Base-by-base conservation (phyloP, 495 filamentous ascomycete genomes). In the Penicillium subrubescens region DNA sequence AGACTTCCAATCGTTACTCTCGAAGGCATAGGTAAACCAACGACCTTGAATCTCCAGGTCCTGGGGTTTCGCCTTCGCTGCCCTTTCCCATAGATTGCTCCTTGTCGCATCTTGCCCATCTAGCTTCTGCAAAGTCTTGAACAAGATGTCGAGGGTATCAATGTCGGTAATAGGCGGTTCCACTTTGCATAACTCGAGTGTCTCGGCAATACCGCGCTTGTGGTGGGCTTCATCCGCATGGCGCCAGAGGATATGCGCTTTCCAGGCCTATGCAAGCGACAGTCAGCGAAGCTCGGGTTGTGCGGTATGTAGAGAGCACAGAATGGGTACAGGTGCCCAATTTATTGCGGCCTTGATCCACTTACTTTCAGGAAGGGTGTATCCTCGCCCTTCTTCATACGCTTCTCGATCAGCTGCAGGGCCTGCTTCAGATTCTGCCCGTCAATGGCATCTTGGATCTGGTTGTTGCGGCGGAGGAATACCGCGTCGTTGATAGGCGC, bases 381-480 rank as follows among this genome's bases (percentile, higher is more conserved):
- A 57, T 84, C 79, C 63, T 88, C 86, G 43, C 86, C 83, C 62
- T 86, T 88, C 70, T 87, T 88, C 48, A 86, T 77, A 48, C 83
- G 82, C 63, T 86, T 87, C 59, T 87, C 84, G 60, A 84, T 84
- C 19, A 87, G 75, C 70, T 86, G 83, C 53, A 88, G 66, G 19
- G 86, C 86, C 68, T 86, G 84, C 71, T 87, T 87, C 70, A 82
- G 75, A 68, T 86, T 82, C 62, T 81, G 79, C 37, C 73, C 74
- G 63, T 87, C 83, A 74, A 88, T 81, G 31, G 84, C 81, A 75
- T 87, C 86, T 68, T 83, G 78, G 55, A 88, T 78, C 63, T 83
- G 79, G 61, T 87, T 82, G 65, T 87, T 84, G 69, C 84, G 84
- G 63, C 85, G 83, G 44, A 84, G 76, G 59, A 80, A 79, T 33